Evolutionary conservation across 176 grass and related monocot species (phyloP).

Genomic region (Eragrostis curvula): DNA sequence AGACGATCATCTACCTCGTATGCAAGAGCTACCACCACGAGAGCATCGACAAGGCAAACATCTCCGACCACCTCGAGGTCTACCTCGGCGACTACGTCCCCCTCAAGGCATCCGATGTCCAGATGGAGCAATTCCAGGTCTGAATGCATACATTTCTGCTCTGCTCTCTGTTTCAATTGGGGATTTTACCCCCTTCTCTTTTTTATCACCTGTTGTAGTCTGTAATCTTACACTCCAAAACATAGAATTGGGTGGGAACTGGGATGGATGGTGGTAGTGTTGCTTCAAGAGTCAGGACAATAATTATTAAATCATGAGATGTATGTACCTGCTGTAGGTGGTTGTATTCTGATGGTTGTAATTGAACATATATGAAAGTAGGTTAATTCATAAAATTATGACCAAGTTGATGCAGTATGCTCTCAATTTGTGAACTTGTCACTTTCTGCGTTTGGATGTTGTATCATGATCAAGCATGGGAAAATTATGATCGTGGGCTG

Average conservation of each 20-base stretch:
- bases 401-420: too few species aligned
- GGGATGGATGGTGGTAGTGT: too few species aligned
- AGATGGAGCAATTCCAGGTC: constrained; percentile 75
- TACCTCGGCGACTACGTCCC: constrained; percentile 90
- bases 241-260: too few species aligned
- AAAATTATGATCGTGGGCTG: background rate
- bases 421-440: background rate
- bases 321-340: background rate
- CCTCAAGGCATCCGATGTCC: constrained; percentile 81
- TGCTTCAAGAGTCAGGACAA: background rate
- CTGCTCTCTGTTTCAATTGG: background rate
- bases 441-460: constrained; percentile 4
- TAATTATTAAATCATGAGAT: background rate
- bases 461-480: background rate
- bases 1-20: constrained; percentile 87
- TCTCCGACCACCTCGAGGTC: constrained; percentile 90
- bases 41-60: constrained; percentile 86
- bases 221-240: too few species aligned
- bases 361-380: background rate
- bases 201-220: background rate
- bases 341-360: background rate
- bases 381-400: background rate
- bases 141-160: background rate
- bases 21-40: constrained; percentile 95
- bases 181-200: background rate